Percentiles rank a stretch among this genome's conserved stretches.
Evolutionary conservation across 768 basidiomycete genomes (phyloP).

Genomic region (Paxillus involutus): DNA sequence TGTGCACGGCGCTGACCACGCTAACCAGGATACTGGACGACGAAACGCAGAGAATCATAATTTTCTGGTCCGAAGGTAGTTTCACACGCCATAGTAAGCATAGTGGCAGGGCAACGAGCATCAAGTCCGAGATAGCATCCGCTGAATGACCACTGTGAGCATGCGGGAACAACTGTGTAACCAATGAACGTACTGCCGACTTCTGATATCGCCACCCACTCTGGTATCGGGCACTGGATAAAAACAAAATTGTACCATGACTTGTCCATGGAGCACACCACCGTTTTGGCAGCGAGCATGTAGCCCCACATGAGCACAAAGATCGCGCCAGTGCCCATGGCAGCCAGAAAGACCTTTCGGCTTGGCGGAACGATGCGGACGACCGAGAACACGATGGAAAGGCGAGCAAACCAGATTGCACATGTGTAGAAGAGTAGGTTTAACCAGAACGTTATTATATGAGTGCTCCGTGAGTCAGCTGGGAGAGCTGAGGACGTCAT

Average conservation of each 20-base stretch:
- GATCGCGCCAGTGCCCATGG: constrained; percentile 1
- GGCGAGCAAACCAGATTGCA: constrained; percentile 25
- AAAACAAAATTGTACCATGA: constrained; percentile 37
- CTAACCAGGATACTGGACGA: constrained; percentile 54
- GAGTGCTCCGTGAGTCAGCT: constrained; percentile 13
- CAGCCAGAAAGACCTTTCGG: background rate
- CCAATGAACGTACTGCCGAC: constrained; percentile 43
- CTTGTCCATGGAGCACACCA: constrained; percentile 39
- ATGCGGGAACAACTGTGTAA: background rate
- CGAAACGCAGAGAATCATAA: constrained; percentile 45
- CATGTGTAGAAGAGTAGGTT: constrained; percentile 20
- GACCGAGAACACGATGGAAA: constrained; percentile 26
- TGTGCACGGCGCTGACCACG: constrained; percentile 43
- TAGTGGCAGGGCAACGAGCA: constrained; percentile 47
- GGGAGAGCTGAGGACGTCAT: constrained; percentile 28
- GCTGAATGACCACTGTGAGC: constrained; percentile 29
- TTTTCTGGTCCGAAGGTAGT: constrained; percentile 39
- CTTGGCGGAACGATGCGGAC: constrained; percentile 22
- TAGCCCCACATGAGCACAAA: constrained; percentile 21
- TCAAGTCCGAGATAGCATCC: constrained; percentile 44
- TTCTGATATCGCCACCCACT: constrained; percentile 51
- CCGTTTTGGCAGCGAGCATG: constrained; percentile 24
- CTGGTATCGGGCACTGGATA: constrained; percentile 44
- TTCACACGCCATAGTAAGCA: constrained; percentile 43
- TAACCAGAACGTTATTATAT: constrained; percentile 22